Evolutionary conservation across 768 basidiomycete genomes (phyloP).

Genomic region (Auricularia heimuer): DNA sequence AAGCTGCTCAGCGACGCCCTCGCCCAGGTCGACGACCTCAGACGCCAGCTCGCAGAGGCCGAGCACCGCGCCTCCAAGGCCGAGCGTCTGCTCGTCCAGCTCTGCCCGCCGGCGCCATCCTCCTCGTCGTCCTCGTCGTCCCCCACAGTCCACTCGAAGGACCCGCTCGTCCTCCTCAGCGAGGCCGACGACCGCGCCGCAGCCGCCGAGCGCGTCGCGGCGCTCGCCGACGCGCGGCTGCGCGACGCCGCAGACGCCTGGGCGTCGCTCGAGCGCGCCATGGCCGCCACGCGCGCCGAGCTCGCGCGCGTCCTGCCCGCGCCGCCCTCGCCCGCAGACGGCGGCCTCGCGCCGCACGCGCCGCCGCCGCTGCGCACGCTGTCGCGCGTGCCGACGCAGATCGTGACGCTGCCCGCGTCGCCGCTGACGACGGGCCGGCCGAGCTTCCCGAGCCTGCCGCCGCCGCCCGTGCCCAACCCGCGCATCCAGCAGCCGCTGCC

Average conservation of each 20-base stretch:
- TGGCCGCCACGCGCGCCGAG: conserved; percentile 35
- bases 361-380: conserved; percentile 27
- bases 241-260: conserved; percentile 41
- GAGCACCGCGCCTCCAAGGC: conserved; percentile 42
- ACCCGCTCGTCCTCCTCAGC: conserved; percentile 28
- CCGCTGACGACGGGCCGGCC: conserved; percentile 10
- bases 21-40: conserved; percentile 41
- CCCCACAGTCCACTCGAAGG: conserved; percentile 17
- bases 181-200: conserved; percentile 42
- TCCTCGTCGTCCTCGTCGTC: conserved; percentile 10
- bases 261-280: conserved; percentile 33
- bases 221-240: conserved; percentile 43
- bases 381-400: conserved; percentile 16
- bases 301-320: conserved; percentile 25
- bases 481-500: background rate
- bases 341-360: conserved; percentile 34
- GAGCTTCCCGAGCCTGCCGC: background rate
- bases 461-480: background rate
- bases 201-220: conserved; percentile 41
- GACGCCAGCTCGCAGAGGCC: conserved; percentile 38
- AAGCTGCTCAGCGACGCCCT: conserved; percentile 44
- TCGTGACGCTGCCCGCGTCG: conserved; percentile 18
- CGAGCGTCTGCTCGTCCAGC: conserved; percentile 35
- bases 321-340: conserved; percentile 26
- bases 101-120: conserved; percentile 10